These are phyloP conservation scores for Rhododendron molle DNA, from an alignment of 148 eudicot genomes.

Conservation along the genomic window DNA sequence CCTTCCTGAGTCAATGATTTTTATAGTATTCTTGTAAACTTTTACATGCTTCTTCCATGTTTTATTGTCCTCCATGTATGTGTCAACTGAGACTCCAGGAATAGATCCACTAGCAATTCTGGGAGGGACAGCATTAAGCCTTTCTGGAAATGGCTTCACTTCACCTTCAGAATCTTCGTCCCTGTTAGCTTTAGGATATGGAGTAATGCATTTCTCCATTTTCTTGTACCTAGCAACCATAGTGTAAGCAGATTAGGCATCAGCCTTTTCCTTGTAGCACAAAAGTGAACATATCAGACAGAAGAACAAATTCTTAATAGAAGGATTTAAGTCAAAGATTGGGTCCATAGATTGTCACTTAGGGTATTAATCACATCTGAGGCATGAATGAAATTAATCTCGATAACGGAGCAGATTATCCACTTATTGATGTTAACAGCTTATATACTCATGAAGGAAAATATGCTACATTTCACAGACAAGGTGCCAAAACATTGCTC, in stretches of 20 bases:
- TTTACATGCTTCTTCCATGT: conserved; percentile 82
- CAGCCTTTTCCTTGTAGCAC: not conserved
- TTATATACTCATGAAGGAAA: not conserved
- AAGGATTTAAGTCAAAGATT: not conserved
- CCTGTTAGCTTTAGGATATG: conserved; percentile 26
- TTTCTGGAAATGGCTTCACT: conserved; percentile 78
- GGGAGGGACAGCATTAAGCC: conserved; percentile 79
- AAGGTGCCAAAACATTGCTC: not conserved
- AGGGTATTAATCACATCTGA: not conserved
- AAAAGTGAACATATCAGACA: not conserved
- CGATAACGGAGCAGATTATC: not conserved
- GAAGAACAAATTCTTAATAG: not conserved
- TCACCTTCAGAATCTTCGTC: conserved; percentile 31
- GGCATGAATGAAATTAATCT: not conserved
- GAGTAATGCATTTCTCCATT: conserved; percentile 86
- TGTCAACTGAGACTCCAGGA: conserved; percentile 65
- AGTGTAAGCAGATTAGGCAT: not conserved
- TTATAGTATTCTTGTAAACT: conserved; percentile 67
- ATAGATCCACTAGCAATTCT: conserved; percentile 75
- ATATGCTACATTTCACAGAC: not conserved
- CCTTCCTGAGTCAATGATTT: conserved; percentile 81
- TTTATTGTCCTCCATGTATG: conserved; percentile 57
- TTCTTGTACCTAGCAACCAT: conserved; percentile 80
- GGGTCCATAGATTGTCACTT: not conserved
- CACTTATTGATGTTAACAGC: not conserved